phyloP scores from a whole-genome alignment of 352 stramenopile species.

The Pythium dissotocum region DNA sequence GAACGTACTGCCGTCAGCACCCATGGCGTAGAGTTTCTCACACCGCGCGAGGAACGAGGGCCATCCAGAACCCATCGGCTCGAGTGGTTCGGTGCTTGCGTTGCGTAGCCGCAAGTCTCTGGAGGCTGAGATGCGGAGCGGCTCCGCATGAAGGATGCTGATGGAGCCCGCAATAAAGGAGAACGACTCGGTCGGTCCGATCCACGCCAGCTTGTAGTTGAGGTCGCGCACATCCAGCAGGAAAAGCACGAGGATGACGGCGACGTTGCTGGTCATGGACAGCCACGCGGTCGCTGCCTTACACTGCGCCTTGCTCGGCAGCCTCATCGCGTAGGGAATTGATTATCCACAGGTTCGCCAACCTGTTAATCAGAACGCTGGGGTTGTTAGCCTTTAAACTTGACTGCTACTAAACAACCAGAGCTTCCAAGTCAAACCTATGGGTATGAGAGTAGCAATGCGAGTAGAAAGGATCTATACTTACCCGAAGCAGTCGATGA shows the following conservation, averaged over 20 bases:
- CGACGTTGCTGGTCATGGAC: slow-evolving; percentile 22
- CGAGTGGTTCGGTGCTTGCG: neutral
- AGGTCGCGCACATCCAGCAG: slow-evolving; percentile 26
- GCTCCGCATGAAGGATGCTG: slow-evolving; percentile 7
- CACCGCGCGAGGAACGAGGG: slow-evolving; percentile 24
- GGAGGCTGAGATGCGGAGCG: neutral
- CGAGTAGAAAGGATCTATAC: no score
- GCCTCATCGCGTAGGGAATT: neutral
- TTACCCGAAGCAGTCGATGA: no score
- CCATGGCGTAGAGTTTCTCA: slow-evolving; percentile 18
- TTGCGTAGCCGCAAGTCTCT: slow-evolving; percentile 1
- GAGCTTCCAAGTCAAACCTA: no score
- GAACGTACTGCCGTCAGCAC: slow-evolving; percentile 12
- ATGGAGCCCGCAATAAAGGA: slow-evolving; percentile 18
- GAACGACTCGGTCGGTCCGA: slow-evolving; percentile 24
- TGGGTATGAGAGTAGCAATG: no score
- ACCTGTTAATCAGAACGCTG: no score
- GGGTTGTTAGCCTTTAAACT: no score
- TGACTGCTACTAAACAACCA: no score
- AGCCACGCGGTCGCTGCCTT: slow-evolving; percentile 24
- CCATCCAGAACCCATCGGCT: slow-evolving; percentile 23
- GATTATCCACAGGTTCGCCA: no score
- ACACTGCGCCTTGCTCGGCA: slow-evolving; percentile 6
- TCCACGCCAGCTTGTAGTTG: slow-evolving; percentile 31
- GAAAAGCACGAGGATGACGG: slow-evolving; percentile 24